phyloP scores from a whole-genome alignment of 306 rosid species.

The Chamaecrista fasciculata region DNA sequence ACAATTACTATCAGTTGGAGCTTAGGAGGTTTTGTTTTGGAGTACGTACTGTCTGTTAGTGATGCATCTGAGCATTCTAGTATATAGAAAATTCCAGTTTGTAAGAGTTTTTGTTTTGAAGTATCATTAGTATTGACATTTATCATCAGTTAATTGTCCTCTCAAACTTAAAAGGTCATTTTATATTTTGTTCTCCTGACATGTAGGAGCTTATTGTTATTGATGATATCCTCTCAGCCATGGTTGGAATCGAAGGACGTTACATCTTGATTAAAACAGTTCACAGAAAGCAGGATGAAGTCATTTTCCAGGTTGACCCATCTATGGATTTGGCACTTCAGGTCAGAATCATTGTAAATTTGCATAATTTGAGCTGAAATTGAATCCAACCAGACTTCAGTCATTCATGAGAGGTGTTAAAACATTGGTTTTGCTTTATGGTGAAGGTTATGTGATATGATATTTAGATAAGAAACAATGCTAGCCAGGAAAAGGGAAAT shows the following conservation, averaged over 20 bases:
- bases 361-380: slow-evolving; percentile 7
- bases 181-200: slow-evolving; percentile 24
- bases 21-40: not conserved
- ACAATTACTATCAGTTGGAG: not conserved
- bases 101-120: not conserved
- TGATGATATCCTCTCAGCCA: slow-evolving; percentile 80
- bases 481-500: slow-evolving; percentile 1
- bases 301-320: slow-evolving; percentile 64
- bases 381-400: not conserved
- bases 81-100: not conserved
- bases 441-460: slow-evolving; percentile 8
- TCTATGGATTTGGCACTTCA: slow-evolving; percentile 97
- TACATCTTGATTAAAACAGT: slow-evolving; percentile 68
- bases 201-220: slow-evolving; percentile 89
- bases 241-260: slow-evolving; percentile 91
- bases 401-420: slow-evolving; percentile 17
- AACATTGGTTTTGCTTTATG: slow-evolving; percentile 10
- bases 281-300: slow-evolving; percentile 57
- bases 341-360: slow-evolving; percentile 46
- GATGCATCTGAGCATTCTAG: not conserved
- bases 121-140: slow-evolving; percentile 4
- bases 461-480: not conserved
- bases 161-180: not conserved
- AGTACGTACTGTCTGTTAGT: not conserved
- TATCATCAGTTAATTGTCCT: not conserved